Evolutionary conservation across 1,284 basidiomycete genomes (phyloP).

Genomic region (Xerocomus nothofagi): DNA sequence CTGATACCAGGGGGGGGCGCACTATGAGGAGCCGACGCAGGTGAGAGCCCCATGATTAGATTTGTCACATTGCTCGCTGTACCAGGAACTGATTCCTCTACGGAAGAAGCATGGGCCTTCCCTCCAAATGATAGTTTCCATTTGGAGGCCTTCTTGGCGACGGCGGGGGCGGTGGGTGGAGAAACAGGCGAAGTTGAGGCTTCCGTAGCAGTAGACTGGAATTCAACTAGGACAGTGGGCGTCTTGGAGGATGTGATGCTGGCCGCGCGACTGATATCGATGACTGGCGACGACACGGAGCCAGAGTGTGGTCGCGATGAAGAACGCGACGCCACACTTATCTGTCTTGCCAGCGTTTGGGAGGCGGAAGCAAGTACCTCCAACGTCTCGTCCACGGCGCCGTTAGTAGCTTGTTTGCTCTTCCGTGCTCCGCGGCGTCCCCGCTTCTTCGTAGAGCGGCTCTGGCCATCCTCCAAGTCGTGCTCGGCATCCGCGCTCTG

Average conservation of each 20-base stretch:
- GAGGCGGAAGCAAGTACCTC: conserved; percentile 76
- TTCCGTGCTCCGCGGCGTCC: conserved; percentile 80
- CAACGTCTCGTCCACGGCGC: conserved; percentile 51
- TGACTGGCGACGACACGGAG: conserved; percentile 15
- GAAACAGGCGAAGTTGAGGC: conserved; percentile 5
- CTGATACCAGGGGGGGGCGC: conserved; percentile 12
- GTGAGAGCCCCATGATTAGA: conserved; percentile 59
- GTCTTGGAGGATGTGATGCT: conserved; percentile 28
- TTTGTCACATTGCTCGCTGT: conserved; percentile 70
- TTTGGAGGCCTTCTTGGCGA: conserved; percentile 70
- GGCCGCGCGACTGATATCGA: conserved; percentile 27
- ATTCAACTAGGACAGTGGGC: conserved; percentile 14
- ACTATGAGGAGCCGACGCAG: conserved; percentile 14
- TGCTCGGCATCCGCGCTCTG: conserved; percentile 27
- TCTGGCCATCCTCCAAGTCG: conserved; percentile 40
- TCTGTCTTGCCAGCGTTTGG: conserved; percentile 80
- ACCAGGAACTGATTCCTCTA: conserved; percentile 44
- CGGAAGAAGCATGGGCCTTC: conserved; percentile 48
- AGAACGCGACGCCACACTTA: conserved; percentile 56
- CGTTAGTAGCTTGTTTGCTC: conserved; percentile 42
- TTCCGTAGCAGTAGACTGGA: conserved; percentile 6
- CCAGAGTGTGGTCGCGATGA: conserved; percentile 17
- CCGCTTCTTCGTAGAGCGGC: conserved; percentile 67
- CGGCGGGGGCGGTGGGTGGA: conserved; percentile 4
- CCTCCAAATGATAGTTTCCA: conserved; percentile 75